Evolutionary conservation across 176 grass and related monocot species (phyloP), one percentile per base, ranked within the genome.

Genomic region (Carex pumila): DNA sequence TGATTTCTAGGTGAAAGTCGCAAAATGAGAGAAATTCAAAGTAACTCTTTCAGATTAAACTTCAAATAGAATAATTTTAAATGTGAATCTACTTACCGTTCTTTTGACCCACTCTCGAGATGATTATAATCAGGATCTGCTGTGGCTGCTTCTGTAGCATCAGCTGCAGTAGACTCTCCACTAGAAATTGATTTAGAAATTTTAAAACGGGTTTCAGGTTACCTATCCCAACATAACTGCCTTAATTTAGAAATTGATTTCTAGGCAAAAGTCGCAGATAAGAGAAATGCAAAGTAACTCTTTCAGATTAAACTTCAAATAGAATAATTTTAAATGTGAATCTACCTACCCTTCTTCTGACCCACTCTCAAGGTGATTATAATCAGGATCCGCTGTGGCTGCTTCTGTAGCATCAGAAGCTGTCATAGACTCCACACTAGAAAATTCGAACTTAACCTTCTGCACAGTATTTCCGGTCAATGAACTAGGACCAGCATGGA

Each of bases 61-160:
- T 81, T 47, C 63, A 17, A 61, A 54, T 3, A 30, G 79, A 81
- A 61, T 64, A 63, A 81, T 25, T 21, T 13, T 12, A 25, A 29
- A 61, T 80, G 19, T 12, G 15, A 61, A 60, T 80, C 36, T 41
- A 81, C 54, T 67, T 30, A 54, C 80, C 80, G 15, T 65, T 62
- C 13, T 66, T 67, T 67, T 66, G 63, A 82, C 14, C 43, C 43
- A 53, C 17, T 47, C 14, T 50, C 19, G 47, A 63, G 58, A 19
- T 19, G 79, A 41, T 65, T 81, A 60, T 43, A 81, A 81, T 65
- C 80, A 82, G 61, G 39, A 82, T 82, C 41, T 66, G 37, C 36
- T 14, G 45, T 62, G 57, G 36, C 34, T 65, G 79, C 58, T 82
- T 81, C 71, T 29, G 19, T 74, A 74, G 52, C 19, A 74, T 52